Percentiles rank a stretch among this genome's conserved stretches.
Conservation (phyloP, 306 rosid species). For the Pyrus betulifolia region DNA sequence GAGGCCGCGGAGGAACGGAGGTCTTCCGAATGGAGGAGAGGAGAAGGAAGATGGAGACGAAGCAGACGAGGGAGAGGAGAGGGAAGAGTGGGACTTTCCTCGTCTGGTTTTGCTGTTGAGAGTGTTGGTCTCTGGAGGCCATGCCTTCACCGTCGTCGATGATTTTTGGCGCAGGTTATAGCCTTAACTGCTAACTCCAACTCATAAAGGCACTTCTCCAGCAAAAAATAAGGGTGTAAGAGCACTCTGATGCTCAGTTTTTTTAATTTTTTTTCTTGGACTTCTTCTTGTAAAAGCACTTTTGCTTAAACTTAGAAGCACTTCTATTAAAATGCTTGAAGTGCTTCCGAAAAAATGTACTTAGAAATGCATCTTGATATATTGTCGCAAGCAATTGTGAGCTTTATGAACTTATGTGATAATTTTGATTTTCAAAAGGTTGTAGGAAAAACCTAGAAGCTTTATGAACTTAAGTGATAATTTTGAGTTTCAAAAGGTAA, state of each 20-base stretch:
- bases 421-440: too few relatives aligned
- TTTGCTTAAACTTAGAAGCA: neutral
- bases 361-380: too few relatives aligned
- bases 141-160: conserved; percentile 11
- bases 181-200: neutral
- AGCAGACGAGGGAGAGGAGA: conserved; percentile 65
- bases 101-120: conserved; percentile 15
- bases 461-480: too few relatives aligned
- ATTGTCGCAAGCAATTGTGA: too few relatives aligned
- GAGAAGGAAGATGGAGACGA: conserved; percentile 58
- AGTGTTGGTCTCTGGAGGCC: conserved; percentile 21
- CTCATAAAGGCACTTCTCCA: neutral
- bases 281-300: neutral
- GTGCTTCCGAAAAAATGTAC: too few relatives aligned
- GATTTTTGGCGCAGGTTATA: conserved; percentile 5
- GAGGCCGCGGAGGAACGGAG: conserved; percentile 27
- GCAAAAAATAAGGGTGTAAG: too few relatives aligned
- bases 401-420: too few relatives aligned
- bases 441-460: too few relatives aligned
- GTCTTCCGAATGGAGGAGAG: conserved; percentile 53
- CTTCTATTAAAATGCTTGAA: too few relatives aligned
- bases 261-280: neutral
- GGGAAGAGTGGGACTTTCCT: conserved; percentile 76
- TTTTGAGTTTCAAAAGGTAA: too few relatives aligned
- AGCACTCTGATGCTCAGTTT: too few relatives aligned